Evolutionary conservation across 176 grass and related monocot genomes (phyloP), one percentile per base, ranked within the genome.

Genomic region (Melocanna baccifera): DNA sequence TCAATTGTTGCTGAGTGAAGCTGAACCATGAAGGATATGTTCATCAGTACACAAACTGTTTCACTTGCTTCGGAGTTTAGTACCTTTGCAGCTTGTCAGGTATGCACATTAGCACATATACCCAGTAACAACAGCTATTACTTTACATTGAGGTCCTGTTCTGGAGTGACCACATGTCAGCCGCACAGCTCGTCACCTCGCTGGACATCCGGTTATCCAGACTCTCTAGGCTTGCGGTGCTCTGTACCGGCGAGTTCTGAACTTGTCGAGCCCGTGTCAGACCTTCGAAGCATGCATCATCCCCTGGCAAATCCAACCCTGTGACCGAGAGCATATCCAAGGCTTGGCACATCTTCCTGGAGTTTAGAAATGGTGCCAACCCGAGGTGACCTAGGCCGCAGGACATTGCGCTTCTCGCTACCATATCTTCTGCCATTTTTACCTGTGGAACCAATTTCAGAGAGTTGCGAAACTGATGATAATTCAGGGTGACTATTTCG

Each of bases 381-480:
- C 90, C 93, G 2, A 89, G 82, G 47, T 90, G 77, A 36, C 69
- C 86, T 45, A 96, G 70, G 67, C 93, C 91, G 4, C 86, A 94
- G 51, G 89, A 88, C 89, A 88, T 53, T 9, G 91, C 75, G 12
- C 83, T 83, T 78, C 97, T 90, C 1, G 91, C 55, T 1, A 94
- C 91, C 89, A 95, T 83, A 39, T 99, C 93, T 81, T 99, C 97
- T 16, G 90, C 97, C 93, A 96, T 77, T 68, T 96, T 96, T 71
- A 99, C 96, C 91, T 98, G 89, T 23, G 22, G 20, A 51, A 4
- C 40, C 7, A 7, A 28, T 19, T 81, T 81, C 69, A 85, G 78
- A 43, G 34, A 63, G 43, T 28, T 62, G 10, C 6, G 3, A 50
- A 1, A 26, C 7, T 22, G 55, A 3, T 20, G 45, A 64, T 64